Evolutionary conservation across 495 filamentous ascomycete species (phyloP), one percentile per base, ranked within the genome.

Genomic region (Neurospora sp.): DNA sequence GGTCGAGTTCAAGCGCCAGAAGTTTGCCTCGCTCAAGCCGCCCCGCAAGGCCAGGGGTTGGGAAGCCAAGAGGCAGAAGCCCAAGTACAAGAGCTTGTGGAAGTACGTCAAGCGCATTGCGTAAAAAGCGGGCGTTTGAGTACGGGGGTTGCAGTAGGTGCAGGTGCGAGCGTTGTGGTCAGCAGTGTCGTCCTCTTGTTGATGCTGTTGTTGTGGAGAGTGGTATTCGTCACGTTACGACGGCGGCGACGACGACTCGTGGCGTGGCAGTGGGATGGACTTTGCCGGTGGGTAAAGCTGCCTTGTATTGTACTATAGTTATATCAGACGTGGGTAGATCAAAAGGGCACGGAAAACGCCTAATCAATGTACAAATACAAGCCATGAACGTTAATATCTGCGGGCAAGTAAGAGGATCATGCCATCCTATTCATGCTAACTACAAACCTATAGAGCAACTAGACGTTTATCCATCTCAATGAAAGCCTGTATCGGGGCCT

Each of bases 1-100:
- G 77, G 79, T 97, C 72, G 93, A 97, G 84, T 94, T 96, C 80
- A 92, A 89, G 83, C 87, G 89, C 80, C 90, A 91, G 85, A 92
- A 81, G 71, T 78, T 88, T 72, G 76, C 78, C 71, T 82, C 85
- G 69, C 78, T 88, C 73, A 89, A 89, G 83, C 80, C 79, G 31
- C 85, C 85, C 20, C 81, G 83, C 82, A 85, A 84, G 79, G 80
- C 82, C 4, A 81, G 81, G 72, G 87, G 87, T 69, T 89, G 87
- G 87, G 87, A 89, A 74, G 87, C 86, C 72, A 87, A 84, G 83
- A 82, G 85, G 74, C 81, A 85, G 76, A 83, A 82, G 77, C 83
- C 83, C 76, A 88, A 88, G 84, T 89, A 85, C 83, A 83, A 76
- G 75, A 76, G 81, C 70, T 76, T 89, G 73, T 86, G 86, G 84